Conservation (phyloP, 805 yeast species). For the Lipomyces spencermartinsiae region DNA sequence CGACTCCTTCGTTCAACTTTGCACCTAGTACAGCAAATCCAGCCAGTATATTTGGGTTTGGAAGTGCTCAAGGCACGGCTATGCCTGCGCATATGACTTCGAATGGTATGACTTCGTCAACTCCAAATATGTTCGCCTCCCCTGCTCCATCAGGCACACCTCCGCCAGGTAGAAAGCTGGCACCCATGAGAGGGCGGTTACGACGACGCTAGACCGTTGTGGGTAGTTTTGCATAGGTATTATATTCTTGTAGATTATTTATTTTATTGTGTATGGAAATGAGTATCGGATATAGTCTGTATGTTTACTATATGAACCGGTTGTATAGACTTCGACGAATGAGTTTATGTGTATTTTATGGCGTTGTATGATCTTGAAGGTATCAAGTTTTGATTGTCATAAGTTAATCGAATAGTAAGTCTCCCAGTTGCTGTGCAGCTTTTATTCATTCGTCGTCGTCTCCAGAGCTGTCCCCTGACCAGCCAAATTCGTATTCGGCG, state of each 20-base stretch:
- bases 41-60: conserved; percentile 36
- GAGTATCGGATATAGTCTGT: neutral
- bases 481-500: conserved; percentile 59
- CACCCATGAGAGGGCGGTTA: conserved; percentile 34
- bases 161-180: conserved; percentile 32
- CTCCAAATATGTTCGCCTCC: conserved; percentile 30
- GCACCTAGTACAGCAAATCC: conserved; percentile 22
- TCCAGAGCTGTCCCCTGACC: conserved; percentile 49
- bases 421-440: neutral
- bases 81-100: neutral
- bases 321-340: neutral
- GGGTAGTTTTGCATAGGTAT: conserved; percentile 5
- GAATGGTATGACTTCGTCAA: neutral
- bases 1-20: conserved; percentile 19
- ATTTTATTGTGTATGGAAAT: neutral
- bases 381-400: no score
- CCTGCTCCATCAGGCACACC: conserved; percentile 23
- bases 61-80: conserved; percentile 11
- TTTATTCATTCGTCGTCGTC: conserved; percentile 8
- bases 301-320: neutral
- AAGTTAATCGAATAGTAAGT: neutral
- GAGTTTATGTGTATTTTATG: neutral
- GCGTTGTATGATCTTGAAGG: neutral
- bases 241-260: neutral
- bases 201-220: neutral